Conservation (phyloP, 345 rosid species). For the Mercurialis annua region DNA sequence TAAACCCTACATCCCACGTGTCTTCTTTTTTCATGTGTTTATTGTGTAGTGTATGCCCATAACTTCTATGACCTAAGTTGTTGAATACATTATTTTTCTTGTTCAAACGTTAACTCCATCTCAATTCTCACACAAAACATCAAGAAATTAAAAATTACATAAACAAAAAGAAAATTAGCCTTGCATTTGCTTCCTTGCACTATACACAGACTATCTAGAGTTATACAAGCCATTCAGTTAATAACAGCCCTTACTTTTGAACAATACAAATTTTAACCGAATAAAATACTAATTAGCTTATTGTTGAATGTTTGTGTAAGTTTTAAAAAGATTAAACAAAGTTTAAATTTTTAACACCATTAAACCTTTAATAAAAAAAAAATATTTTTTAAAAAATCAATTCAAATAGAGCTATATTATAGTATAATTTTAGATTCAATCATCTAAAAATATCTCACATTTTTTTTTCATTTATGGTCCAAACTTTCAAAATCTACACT, state of each 20-base stretch:
- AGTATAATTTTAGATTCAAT: too few species aligned
- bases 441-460: too few species aligned
- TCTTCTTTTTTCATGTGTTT: not conserved
- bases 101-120: not conserved
- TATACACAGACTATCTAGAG: not conserved
- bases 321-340: too few species aligned
- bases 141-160: not conserved
- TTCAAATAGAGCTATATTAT: too few species aligned
- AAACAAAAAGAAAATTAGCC: not conserved
- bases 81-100: not conserved
- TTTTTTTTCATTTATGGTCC: too few species aligned
- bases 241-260: not conserved
- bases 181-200: not conserved
- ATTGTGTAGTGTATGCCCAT: not conserved
- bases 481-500: too few species aligned
- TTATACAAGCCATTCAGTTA: not conserved
- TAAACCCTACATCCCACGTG: constrained; percentile 5
- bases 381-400: too few species aligned
- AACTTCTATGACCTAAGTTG: not conserved
- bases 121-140: not conserved
- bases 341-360: too few species aligned
- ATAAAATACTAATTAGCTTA: not conserved
- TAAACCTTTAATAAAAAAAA: too few species aligned
- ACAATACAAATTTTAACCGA: not conserved
- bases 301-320: too few species aligned